Base-by-base conservation (phyloP, 495 filamentous ascomycete genomes). In the Cenococcum geophilum region DNA sequence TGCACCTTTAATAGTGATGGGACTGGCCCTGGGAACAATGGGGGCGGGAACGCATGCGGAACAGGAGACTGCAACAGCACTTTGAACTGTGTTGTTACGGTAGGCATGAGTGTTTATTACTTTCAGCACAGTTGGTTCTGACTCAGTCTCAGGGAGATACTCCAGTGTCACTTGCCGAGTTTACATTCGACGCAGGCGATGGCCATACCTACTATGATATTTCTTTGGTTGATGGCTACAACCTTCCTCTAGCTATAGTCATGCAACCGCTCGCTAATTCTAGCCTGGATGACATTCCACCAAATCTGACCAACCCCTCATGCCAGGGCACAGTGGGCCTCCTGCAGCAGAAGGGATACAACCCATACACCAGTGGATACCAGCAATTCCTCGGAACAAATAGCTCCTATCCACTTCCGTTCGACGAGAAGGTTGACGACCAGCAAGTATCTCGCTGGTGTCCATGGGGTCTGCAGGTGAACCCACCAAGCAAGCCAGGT, bases 171-270 rank as follows among this genome's bases (percentile, higher is more conserved):
- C 78, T 92, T 5, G 87, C 86, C 18, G 89, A 92, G 63, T 89
- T 91, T 70, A 89, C 84, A 53, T 80, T 91, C 42, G 76, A 78
- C 40, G 74, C 76, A n/a, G 71, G 74, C 35, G 76, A 77, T 57
- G 76, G 74, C 12, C 82, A 89, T 68, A 86, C 83, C 4, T 92
- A 86, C 72, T 91, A 91, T 72, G 89, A 92, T 72, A 87, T 92
- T 61, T 89, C 87, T 36, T 80, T 92, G 36, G 89, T 92, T 27
- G 89, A 92, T 70, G 89, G 89, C 43, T 91, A 92, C 78, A 91
- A 92, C 71, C 73, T 92, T 9, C 86, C 87, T 6, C 64, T 92
- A 55, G 85, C 77, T 27, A 83, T 92, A 59, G 75, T 86, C 22
- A 56, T 85, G 79, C 69, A 76, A 80, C 50, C 84, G 76, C 32